Base-by-base conservation (phyloP, 2,329 filamentous ascomycete genomes). In the Bipolaris oryzae region DNA sequence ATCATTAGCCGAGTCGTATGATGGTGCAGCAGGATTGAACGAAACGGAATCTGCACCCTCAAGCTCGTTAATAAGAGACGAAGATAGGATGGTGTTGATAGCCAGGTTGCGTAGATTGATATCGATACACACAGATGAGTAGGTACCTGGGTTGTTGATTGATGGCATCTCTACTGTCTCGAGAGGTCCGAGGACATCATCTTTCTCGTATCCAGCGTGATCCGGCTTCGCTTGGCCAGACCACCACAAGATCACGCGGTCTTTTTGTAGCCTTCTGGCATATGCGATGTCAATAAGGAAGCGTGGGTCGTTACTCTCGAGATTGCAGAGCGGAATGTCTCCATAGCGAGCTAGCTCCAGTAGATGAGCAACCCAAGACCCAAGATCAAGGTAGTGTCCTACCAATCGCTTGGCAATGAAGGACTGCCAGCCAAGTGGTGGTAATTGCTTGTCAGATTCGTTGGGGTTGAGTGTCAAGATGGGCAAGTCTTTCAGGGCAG, bases 161-260 rank as follows among this genome's bases (percentile, higher is more conserved):
- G 89, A 89, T 0, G 95, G 94, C 92, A 98, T 96, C 57, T 91
- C 88, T 13, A 96, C 90, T 10, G 85, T 89, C 63, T 99, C 94
- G 25, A 98, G 83, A 2, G 90, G 85, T 0, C 90, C 90, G 0
- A 90, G 79, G 20, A 97, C 85, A 74, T 98, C 92, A 69, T 99
- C 96, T 60, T 89, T 90, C 74, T 99, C 95, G 74, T 97, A 92
- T 0, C 95, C 95, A 43, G 92, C 95, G 76, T 99, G 95, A 73
- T 99, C 95, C 1, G 96, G 95, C 49, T 89, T 87, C 0, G 94
- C 87, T 6, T 89, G 88, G 9, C 86, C 83, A 16, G 94, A 98
- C 95, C 95, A 99, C 95, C 95, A 99, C 6, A 99, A 81, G 5
- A 99, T 90, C 1, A 99, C 91, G 55, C 93, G 92, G 71, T 94